Conservation (phyloP, 1,284 basidiomycete genomes). For the Microbotryum lychnidis-dioicae region DNA sequence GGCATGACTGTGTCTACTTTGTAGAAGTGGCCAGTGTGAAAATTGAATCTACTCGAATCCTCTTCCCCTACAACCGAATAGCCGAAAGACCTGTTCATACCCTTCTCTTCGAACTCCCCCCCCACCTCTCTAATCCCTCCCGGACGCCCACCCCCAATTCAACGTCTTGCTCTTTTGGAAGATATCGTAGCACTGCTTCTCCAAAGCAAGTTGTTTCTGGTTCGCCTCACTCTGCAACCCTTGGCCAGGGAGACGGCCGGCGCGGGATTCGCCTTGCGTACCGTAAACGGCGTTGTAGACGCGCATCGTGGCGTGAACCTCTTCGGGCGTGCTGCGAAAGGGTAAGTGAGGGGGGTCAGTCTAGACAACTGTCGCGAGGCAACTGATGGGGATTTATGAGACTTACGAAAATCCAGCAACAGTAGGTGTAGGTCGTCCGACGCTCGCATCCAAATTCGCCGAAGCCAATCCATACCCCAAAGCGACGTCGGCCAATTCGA, state of each 20-base stretch:
- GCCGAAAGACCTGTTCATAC: no score
- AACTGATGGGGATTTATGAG: no score
- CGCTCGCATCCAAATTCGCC: conserved; percentile 38
- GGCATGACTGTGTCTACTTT: no score
- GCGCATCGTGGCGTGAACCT: conserved; percentile 29
- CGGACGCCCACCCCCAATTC: conserved; percentile 25
- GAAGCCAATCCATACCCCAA: conserved; percentile 59
- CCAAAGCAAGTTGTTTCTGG: conserved; percentile 19
- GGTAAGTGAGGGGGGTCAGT: background rate
- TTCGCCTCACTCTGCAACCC: conserved; percentile 10
- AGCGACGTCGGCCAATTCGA: conserved; percentile 55
- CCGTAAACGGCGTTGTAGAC: conserved; percentile 23
- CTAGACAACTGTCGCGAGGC: background rate
- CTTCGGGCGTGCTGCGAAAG: conserved; percentile 14
- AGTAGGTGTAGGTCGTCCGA: conserved; percentile 51
- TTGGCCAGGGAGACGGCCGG: conserved; percentile 15
- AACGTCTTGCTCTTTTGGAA: conserved; percentile 17
- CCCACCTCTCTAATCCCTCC: background rate
- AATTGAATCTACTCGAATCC: no score
- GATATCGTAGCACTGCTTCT: conserved; percentile 21
- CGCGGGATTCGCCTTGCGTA: background rate
- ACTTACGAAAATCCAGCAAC: conserved; percentile 55
- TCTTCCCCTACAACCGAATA: no score
- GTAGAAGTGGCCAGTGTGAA: no score
- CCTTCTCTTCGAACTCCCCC: no score